Conservation (phyloP, 2,329 filamentous ascomycete species). For the Lachnellula cervina region DNA sequence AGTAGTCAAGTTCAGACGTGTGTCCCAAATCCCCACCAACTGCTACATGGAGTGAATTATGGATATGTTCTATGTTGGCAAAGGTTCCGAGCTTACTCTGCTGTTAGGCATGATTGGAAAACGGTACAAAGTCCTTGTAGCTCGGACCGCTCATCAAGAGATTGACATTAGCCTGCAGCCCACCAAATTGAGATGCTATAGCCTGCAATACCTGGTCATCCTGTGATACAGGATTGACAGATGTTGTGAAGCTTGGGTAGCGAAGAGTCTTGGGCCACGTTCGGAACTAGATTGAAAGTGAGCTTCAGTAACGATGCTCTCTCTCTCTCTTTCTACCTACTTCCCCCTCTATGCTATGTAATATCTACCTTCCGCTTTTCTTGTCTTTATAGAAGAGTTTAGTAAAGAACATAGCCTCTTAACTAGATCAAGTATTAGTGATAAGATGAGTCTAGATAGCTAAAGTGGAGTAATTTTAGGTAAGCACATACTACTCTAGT, state of each 20-base stretch:
- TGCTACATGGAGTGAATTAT: slow-evolving; percentile 60
- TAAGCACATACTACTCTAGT: too few species aligned
- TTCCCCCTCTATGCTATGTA: too few species aligned
- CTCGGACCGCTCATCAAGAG: slow-evolving; percentile 38
- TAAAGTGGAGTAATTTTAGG: too few species aligned
- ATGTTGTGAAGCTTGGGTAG: slow-evolving; percentile 18
- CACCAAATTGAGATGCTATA: slow-evolving; percentile 19
- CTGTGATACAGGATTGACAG: slow-evolving; percentile 17
- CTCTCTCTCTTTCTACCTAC: too few species aligned
- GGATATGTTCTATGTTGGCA: slow-evolving; percentile 50
- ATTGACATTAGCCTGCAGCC: slow-evolving; percentile 20
- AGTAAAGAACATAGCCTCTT: too few species aligned
- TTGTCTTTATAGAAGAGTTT: too few species aligned
- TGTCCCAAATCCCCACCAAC: slow-evolving; percentile 49
- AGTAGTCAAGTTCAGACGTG: slow-evolving; percentile 65
- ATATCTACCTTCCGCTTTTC: too few species aligned
- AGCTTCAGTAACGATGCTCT: background rate
- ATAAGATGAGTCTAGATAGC: too few species aligned
- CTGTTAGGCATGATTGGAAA: slow-evolving; percentile 63
- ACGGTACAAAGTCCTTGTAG: slow-evolving; percentile 62
- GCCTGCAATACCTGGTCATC: slow-evolving; percentile 19
- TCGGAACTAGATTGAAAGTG: slow-evolving; percentile 10
- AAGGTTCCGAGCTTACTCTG: slow-evolving; percentile 15
- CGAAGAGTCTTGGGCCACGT: slow-evolving; percentile 22
- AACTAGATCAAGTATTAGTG: too few species aligned